Evolutionary conservation across 1,284 basidiomycete genomes (phyloP), one percentile per base, ranked within the genome.

Genomic region (Caloboletus firmus): DNA sequence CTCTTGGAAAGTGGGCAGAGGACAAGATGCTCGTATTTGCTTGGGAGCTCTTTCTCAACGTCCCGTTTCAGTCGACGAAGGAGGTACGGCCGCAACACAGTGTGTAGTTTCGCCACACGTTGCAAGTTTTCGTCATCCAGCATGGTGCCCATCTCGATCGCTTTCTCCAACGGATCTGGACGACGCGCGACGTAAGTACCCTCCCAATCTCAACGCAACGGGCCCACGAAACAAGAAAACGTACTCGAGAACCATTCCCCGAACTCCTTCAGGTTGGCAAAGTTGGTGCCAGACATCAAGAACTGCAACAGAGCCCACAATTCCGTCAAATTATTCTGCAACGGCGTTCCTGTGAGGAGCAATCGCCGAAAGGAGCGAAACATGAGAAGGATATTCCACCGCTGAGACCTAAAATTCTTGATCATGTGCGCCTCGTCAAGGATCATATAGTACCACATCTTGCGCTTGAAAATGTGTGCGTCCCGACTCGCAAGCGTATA

Each of bases 371-470:
- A 90, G 5, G 94, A 93, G 48, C 93, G 87, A 75, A 98, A 97
- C 78, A 94, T 91, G n/a, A 98, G 79, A 30, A 98, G 73, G 13
- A 89, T 95, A 68, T 95, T 94, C 95, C 95, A 98, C 45, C 95
- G 84, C 72, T 98, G 94, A 1, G 91, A 93, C 61, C 89, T 89
- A 75, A 97, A 98, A 74, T 98, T 98, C 76, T 98, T 98, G 84
- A 98, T 97, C 84, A 98, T 96, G 68, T 98, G 95, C 9, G 95
- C 95, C 74, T 98, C 95, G 71, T 97, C 95, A 12, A 98, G 82
- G 59, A 98, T 87, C 85, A 98, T 91, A 68, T 98, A 98, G 68
- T 94, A 93, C 95, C 95, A 98, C 45, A 85, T 80, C 73, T 96
- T 97, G 50, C 95, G 87, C 63, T 95, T 93, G 78, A 98, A 95